Conservation (phyloP, 495 filamentous ascomycete species). For the Aspergillus panamensis region DNA sequence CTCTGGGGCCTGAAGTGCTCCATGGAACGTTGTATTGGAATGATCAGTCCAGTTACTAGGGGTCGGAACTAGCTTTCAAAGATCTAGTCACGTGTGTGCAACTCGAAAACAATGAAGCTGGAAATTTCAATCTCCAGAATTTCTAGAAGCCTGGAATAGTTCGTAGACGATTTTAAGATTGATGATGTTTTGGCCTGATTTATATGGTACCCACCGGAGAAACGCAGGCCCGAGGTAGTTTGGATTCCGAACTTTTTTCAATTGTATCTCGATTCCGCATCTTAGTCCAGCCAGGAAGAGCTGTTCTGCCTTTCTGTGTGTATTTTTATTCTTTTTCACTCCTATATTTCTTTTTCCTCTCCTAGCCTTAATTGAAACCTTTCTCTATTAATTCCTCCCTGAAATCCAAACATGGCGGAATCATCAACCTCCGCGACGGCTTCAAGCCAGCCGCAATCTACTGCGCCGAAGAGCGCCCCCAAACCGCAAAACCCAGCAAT, state of each 20-base stretch:
- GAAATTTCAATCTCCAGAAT: not conserved
- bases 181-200: not conserved
- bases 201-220: slow-evolving; percentile 10
- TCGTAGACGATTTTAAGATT: not conserved
- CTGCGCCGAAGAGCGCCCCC: slow-evolving; percentile 37
- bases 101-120: not conserved
- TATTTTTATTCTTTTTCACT: not conserved
- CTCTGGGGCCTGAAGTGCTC: slow-evolving; percentile 57
- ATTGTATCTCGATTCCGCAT: not conserved
- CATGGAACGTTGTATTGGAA: slow-evolving; percentile 64
- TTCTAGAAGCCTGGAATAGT: no score
- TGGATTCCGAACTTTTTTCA: slow-evolving; percentile 18
- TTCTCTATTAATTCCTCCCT: not conserved
- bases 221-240: slow-evolving; percentile 11
- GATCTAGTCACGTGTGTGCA: not conserved
- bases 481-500: slow-evolving; percentile 62
- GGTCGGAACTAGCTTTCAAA: not conserved
- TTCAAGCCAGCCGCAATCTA: slow-evolving; percentile 27
- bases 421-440: slow-evolving; percentile 33
- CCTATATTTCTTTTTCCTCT: not conserved
- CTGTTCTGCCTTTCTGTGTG: not conserved
- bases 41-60: slow-evolving; percentile 46
- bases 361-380: not conserved
- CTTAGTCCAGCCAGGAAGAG: not conserved
- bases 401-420: slow-evolving; percentile 32